Evolutionary conservation across 108 stramenopile genomes (phyloP).

Genomic region (Schizochytrium sp.): DNA sequence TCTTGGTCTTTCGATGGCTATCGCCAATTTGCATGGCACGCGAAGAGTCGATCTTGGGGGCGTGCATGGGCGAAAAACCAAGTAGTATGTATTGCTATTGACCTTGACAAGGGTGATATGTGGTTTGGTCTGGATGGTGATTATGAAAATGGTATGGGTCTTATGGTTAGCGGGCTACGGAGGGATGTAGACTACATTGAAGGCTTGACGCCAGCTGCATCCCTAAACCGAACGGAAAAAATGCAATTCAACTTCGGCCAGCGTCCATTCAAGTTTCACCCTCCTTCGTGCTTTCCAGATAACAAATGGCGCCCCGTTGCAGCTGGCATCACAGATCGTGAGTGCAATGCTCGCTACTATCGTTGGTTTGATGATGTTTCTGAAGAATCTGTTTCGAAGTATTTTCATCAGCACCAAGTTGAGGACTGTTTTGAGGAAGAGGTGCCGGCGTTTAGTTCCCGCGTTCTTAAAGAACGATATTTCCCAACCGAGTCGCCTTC

Average conservation of each 20-base stretch:
- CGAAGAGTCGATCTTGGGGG: conserved; percentile 88
- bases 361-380: conserved; percentile 5
- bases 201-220: conserved; percentile 66
- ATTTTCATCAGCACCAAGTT: not conserved
- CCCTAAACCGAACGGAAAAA: conserved; percentile 66
- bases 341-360: conserved; percentile 43
- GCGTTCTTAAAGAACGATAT: conserved; percentile 1
- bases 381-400: not conserved
- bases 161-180: conserved; percentile 61
- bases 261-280: conserved; percentile 43
- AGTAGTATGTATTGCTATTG: conserved; percentile 87
- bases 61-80: conserved; percentile 91
- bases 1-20: conserved; percentile 96
- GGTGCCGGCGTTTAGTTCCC: not conserved
- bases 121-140: conserved; percentile 90
- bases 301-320: not conserved
- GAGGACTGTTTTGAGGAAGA: conserved; percentile 60
- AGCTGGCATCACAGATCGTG: not conserved
- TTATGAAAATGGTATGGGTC: conserved; percentile 61
- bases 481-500: not conserved
- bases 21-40: conserved; percentile 92
- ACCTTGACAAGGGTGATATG: conserved; percentile 85
- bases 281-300: conserved; percentile 60
- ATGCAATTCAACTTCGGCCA: conserved; percentile 68
- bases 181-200: conserved; percentile 1